A percentile compares a stretch with the other conserved stretches of the same genome.
These are phyloP conservation scores for Ogataea trehaloabstinens DNA, from an alignment of 805 yeast genomes.

Conservation along the genomic window DNA sequence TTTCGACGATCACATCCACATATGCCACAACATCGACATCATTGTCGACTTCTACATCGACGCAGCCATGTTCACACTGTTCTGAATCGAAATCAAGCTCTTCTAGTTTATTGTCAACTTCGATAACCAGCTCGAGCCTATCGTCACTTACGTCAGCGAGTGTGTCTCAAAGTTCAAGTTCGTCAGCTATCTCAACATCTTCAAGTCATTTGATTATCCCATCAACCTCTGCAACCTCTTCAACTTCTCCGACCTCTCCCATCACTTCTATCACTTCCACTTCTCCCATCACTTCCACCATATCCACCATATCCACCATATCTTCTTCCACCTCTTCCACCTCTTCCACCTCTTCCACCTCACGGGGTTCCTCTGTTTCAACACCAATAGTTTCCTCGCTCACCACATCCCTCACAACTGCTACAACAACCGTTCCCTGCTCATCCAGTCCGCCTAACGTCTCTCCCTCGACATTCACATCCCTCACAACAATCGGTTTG, in stretches of 20 bases:
- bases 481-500: too few species aligned
- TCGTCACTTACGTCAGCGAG: neutral
- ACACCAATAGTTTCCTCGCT: too few species aligned
- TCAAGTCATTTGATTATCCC: neutral
- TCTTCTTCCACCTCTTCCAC: slow-evolving; percentile 1
- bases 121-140: neutral
- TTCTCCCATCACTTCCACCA: slow-evolving; percentile 3
- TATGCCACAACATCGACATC: slow-evolving; percentile 1
- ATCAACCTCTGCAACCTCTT: slow-evolving; percentile 3
- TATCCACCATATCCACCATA: neutral
- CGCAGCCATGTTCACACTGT: neutral
- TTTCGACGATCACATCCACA: too few species aligned
- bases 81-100: slow-evolving; percentile 2
- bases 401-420: neutral
- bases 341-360: slow-evolving; percentile 1
- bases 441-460: too few species aligned
- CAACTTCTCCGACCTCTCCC: slow-evolving; percentile 3
- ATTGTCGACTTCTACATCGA: neutral
- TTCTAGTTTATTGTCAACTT: neutral
- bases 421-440: too few species aligned
- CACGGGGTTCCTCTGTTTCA: too few species aligned
- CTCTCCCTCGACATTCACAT: too few species aligned
- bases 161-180: neutral
- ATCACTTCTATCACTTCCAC: slow-evolving; percentile 10
- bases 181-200: neutral